These are phyloP conservation scores for Atkinsonella texensis DNA, from an alignment of 2,329 filamentous ascomycete species.

Conservation along the genomic window DNA sequence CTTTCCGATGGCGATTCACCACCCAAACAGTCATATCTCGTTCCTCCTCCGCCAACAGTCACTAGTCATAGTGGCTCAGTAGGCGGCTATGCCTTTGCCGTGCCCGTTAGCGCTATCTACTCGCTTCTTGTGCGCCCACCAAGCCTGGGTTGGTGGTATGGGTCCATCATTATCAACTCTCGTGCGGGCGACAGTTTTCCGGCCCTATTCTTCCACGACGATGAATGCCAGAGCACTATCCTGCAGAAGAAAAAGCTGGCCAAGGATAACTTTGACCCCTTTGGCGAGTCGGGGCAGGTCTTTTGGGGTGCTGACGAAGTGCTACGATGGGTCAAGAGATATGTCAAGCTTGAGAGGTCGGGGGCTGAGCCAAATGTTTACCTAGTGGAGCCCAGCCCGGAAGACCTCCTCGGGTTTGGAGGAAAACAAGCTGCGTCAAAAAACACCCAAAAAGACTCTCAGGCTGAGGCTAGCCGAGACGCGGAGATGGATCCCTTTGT, in stretches of 20 bases:
- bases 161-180: constrained; percentile 87
- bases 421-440: constrained; percentile 37
- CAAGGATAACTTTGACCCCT: constrained; percentile 79
- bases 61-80: constrained; percentile 59
- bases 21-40: constrained; percentile 77
- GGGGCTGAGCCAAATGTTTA: constrained; percentile 83
- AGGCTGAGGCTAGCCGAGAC: constrained; percentile 37
- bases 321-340: constrained; percentile 76
- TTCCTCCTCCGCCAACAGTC: constrained; percentile 80
- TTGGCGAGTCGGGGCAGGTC: constrained; percentile 71
- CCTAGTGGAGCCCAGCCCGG: constrained; percentile 72
- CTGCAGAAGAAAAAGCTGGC: constrained; percentile 81
- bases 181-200: constrained; percentile 86
- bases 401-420: constrained; percentile 75
- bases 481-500: constrained; percentile 84
- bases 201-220: constrained; percentile 94
- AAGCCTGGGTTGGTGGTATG: constrained; percentile 97
- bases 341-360: constrained; percentile 72
- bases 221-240: constrained; percentile 91
- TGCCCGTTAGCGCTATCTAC: constrained; percentile 83
- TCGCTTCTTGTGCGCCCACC: constrained; percentile 83
- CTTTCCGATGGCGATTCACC: constrained; percentile 69
- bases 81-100: constrained; percentile 80
- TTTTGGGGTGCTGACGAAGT: constrained; percentile 99
- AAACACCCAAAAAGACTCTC: constrained; percentile 19